Base-by-base conservation (phyloP, 345 rosid genomes). In the Populus alba region DNA sequence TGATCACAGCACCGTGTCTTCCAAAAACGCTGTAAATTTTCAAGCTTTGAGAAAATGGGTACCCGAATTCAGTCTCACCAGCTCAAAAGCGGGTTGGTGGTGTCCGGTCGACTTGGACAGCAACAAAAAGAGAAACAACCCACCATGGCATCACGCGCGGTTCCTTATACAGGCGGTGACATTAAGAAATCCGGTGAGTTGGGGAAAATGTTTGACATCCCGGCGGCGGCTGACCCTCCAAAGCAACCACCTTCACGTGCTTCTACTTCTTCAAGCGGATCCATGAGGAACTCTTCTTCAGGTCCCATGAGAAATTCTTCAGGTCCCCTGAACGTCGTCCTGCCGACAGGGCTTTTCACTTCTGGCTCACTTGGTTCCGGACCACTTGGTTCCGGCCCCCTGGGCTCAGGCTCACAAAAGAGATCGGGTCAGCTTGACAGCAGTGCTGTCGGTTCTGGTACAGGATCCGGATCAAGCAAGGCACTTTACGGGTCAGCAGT, bases 121-220 rank as follows among this genome's bases (percentile, higher is more conserved):
- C 76, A 65, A 2, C 87, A 76, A 1, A 91, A 91, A 77, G 98
- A 93, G 71, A 86, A 94, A 37, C 92, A 81, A 75, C 97, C 97
- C 57, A 91, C 91, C 79, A 90, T 91, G 87, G 90, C 90, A n/a
- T 87, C 95, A 17, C 87, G 95, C 5, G 91, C 99, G 0, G 85
- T 90, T 7, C 97, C 97, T 38, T 95, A 95, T 85, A 92, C 97
- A 2, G 99, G 99, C 47, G 98, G 98, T 17, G 96, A 95, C 78
- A 81, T 95, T 20, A 93, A 95, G 81, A 95, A 92, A 80, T 95
- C 99, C 41, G 99, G 99, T 1, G 99, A 95, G 87, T 86, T 93
- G 10, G 94, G 99, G 2, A 91, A 92, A 86, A 95, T 95, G 99
- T 92, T 95, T 68, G 98, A 95, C 77, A 91, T 93, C 77, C 91